Percentiles rank a stretch among this genome's conserved stretches.
Evolutionary conservation across 2,329 filamentous ascomycete species (phyloP).

Genomic region (Neonectria neomacrospora): DNA sequence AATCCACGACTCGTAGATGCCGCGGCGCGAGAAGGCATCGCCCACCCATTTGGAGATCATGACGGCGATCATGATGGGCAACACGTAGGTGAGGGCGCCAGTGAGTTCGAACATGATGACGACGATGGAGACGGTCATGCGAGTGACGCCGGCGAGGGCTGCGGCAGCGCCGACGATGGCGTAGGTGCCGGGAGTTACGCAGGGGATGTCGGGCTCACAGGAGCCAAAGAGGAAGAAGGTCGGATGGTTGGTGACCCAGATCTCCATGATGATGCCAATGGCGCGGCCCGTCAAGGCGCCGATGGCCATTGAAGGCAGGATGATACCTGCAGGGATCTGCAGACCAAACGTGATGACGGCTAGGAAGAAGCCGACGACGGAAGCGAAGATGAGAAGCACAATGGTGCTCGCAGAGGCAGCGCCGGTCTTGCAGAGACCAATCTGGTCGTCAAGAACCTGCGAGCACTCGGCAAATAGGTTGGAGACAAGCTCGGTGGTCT

Average conservation of each 20-base stretch:
- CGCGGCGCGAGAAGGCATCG: conserved; percentile 89
- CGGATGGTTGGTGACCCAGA: conserved; percentile 84
- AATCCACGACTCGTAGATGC: conserved; percentile 99
- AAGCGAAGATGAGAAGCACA: conserved; percentile 82
- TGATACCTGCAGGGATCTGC: conserved; percentile 93
- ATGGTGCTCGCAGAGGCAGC: conserved; percentile 85
- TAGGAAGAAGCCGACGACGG: conserved; percentile 85
- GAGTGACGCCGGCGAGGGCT: conserved; percentile 90
- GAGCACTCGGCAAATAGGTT: conserved; percentile 93
- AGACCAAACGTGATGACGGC: conserved; percentile 91
- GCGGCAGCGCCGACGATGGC: conserved; percentile 96
- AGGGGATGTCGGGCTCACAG: conserved; percentile 87
- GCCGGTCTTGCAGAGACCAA: conserved; percentile 90
- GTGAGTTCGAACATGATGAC: conserved; percentile 99
- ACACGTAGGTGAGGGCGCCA: conserved; percentile 92
- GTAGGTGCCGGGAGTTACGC: conserved; percentile 94
- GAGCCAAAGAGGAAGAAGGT: conserved; percentile 79
- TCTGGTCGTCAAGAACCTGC: conserved; percentile 82
- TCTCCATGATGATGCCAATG: conserved; percentile 87
- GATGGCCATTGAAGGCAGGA: conserved; percentile 95
- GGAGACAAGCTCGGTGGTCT: conserved; percentile 90
- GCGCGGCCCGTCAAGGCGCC: conserved; percentile 91
- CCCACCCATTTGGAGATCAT: conserved; percentile 99
- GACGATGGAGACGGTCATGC: conserved; percentile 97
- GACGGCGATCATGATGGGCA: conserved; percentile 98